phyloP scores from a whole-genome alignment of 1,284 basidiomycete species.

The Cryptococcus deneoformans region DNA sequence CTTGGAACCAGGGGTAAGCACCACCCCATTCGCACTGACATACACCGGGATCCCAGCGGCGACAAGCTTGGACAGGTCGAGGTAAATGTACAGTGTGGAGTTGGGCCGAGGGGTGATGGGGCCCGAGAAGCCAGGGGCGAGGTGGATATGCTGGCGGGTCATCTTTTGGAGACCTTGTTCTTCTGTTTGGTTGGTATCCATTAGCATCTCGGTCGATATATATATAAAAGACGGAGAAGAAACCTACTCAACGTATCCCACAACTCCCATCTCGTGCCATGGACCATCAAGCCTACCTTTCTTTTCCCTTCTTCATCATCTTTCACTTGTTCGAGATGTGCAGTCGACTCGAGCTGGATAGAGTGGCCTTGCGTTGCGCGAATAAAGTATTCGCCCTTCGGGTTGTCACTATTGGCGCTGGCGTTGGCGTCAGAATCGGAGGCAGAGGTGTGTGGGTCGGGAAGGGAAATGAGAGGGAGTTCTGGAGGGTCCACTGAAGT shows the following conservation, averaged over 20 bases:
- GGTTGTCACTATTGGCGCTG: not conserved
- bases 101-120: conserved; percentile 35
- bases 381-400: conserved; percentile 66
- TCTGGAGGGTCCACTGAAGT: conserved; percentile 17
- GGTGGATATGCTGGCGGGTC: conserved; percentile 49
- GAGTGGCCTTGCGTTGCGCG: conserved; percentile 95
- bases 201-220: not conserved
- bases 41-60: conserved; percentile 41
- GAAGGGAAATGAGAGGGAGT: conserved; percentile 26
- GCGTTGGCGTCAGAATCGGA: not conserved
- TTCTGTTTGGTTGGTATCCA: conserved; percentile 13
- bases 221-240: not conserved
- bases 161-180: conserved; percentile 43
- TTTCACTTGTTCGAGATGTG: conserved; percentile 40
- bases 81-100: conserved; percentile 47
- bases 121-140: conserved; percentile 39
- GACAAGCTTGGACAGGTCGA: conserved; percentile 38
- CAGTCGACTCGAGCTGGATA: conserved; percentile 65
- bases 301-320: conserved; percentile 32
- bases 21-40: conserved; percentile 44
- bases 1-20: conserved; percentile 47
- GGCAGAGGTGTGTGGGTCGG: not conserved
- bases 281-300: conserved; percentile 40
- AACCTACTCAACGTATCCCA: conserved; percentile 46
- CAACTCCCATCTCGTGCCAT: conserved; percentile 46